Evolutionary conservation across 2,329 filamentous ascomycete species (phyloP), one percentile per base, ranked within the genome.

Genomic region (Atkinsonella hypoxylon): DNA sequence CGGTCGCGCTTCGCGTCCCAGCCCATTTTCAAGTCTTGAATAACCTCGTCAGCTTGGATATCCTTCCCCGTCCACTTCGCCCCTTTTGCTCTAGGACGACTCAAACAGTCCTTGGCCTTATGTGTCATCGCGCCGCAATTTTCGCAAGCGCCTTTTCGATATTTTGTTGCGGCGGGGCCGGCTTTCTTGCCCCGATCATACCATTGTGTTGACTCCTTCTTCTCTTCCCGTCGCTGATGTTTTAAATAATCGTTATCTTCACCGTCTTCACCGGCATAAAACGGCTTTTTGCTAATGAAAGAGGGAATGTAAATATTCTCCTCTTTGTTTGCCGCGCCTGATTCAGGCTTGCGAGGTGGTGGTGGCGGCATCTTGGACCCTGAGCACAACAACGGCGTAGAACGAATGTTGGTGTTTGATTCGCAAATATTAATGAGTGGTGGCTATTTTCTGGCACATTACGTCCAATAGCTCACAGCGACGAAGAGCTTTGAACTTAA

Each of bases 41-140:
- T 73, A 10, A 85, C 71, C 62, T 96, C 89, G 64, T 98, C 94
- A 31, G 91, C 89, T 64, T 95, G 85, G 50, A 98, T 98, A 63
- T 97, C 85, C 62, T 81, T 85, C 20, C 93, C 93, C 0, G 90
- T 95, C 82, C 86, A 96, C 64, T 85, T 89, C 11, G 93, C 93
- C 55, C 93, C 91, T 51, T 85, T 82, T 48, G 94, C 94, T 53
- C 93, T 81, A 31, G 90, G 93, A 49, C 93, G 79, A 61, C 85
- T 89, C 47, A 98, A 70, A 64, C 93, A 98, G 63, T 97, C 91
- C 64, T 95, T 95, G 48, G 82, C 85, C 70, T 95, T 95, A 70
- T 98, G 93, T 57, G 87, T 89, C 87, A 97, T 94, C 52, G 89
- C 85, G 61, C 93, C 93, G 71, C 93, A 98, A 70, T 98, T 98